A percentile compares a stretch with the other conserved stretches of the same genome.
Conservation (phyloP, 2,329 filamentous ascomycete genomes). For the Aspergillus fijiensis region DNA sequence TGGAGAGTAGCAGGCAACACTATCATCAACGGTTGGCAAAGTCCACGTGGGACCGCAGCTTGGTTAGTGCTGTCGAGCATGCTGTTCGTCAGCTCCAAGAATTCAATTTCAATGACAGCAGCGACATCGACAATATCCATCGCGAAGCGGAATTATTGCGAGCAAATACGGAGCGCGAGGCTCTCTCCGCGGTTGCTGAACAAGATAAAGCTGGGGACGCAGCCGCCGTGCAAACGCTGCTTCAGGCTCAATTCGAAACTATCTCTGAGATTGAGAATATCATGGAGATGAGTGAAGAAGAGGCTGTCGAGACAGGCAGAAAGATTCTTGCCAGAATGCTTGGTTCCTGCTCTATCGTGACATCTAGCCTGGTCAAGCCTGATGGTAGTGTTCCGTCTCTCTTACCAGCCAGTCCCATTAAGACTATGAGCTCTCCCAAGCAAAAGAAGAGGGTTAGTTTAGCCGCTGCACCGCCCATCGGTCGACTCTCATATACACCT, state of each 20-base stretch:
- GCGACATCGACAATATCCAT: conserved; percentile 69
- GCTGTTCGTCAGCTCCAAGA: conserved; percentile 75
- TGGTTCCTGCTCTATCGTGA: conserved; percentile 69
- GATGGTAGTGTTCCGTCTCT: conserved; percentile 63
- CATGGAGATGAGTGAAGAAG: conserved; percentile 75
- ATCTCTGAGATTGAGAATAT: conserved; percentile 80
- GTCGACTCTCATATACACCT: conserved; percentile 28
- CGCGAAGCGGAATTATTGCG: conserved; percentile 86
- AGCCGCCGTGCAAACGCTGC: conserved; percentile 74
- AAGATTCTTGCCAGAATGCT: conserved; percentile 74
- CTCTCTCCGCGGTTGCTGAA: conserved; percentile 73
- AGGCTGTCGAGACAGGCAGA: conserved; percentile 78
- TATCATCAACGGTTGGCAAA: conserved; percentile 80
- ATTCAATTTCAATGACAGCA: conserved; percentile 64
- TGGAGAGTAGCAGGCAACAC: conserved; percentile 87
- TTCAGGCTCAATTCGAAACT: conserved; percentile 90
- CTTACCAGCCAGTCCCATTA: conserved; percentile 67
- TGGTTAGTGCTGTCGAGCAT: conserved; percentile 86
- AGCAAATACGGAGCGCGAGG: conserved; percentile 76
- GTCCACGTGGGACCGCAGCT: conserved; percentile 79
- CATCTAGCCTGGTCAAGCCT: conserved; percentile 84
- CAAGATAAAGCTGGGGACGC: conserved; percentile 80
- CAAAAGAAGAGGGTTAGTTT: conserved; percentile 58
- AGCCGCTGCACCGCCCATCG: conserved; percentile 27
- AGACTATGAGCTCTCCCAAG: conserved; percentile 67